Base-by-base conservation (phyloP, 2,329 filamentous ascomycete genomes). In the Fusarium acutatum region DNA sequence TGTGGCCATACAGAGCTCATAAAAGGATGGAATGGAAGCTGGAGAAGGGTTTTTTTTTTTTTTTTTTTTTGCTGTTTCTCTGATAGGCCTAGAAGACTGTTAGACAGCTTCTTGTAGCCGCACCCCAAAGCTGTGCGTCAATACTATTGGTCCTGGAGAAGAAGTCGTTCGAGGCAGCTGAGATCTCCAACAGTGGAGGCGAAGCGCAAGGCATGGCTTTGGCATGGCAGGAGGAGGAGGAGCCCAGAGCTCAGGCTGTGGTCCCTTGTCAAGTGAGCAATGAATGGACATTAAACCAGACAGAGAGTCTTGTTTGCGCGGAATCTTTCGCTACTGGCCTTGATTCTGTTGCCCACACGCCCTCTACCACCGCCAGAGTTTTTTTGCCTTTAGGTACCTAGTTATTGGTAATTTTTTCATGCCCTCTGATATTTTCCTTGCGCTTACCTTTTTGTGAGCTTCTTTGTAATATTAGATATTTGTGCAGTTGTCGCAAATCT, bases 81-180 rank as follows among this genome's bases (percentile, higher is more conserved):
- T 65, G 62, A 60, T 54, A 63, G 68, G 64, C 68, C 71, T 73
- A 75, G 75, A 77, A 76, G 71, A 54, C 53, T 76, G 66, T 67
- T 74, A 72, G 64, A 77, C 52, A 78, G 73, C 75, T 77, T 75
- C 58, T 57, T 49, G 74, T 75, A 68, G 57, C 71, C 73, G 68
- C 76, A 76, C 72, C 71, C 71, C 71, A 65, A 60, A 78, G 69
- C 75, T 78, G 61, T 64, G 66, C 53, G 54, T 64, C 47, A 62
- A 68, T 73, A 52, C 65, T 61, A 78, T 78, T 78, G 76, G 76
- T n/a, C 60, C 66, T 59, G 40, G 69, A 60, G 66, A 70, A 69
- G 70, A 72, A 75, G 75, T 78, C 76, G 68, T 78, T 78, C 75
- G 73, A 78, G 74, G 76, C 69, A 77, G 71, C 71, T 73, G 71